Percentiles rank a stretch among this genome's conserved stretches.
Evolutionary conservation across 495 filamentous ascomycete genomes (phyloP).

Genomic region (Rostrohypoxylon terebratum): DNA sequence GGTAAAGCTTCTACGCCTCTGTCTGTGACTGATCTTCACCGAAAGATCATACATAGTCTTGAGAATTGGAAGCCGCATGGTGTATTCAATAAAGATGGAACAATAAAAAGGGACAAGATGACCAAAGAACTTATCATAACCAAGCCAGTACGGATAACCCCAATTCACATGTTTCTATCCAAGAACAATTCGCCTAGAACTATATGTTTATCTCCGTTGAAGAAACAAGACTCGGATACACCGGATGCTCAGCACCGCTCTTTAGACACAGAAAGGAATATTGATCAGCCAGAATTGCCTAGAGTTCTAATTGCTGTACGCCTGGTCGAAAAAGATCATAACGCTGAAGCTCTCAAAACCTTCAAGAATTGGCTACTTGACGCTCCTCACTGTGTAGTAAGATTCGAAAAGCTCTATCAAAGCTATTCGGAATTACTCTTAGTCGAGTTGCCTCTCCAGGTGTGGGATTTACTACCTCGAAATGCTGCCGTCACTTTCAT

Average conservation of each 20-base stretch:
- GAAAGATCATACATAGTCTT: neutral
- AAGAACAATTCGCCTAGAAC: neutral
- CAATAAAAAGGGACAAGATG: neutral
- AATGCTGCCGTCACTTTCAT: neutral
- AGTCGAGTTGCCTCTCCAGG: neutral
- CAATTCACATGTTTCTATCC: neutral
- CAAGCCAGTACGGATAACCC: neutral
- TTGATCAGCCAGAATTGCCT: neutral
- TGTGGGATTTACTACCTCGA: neutral
- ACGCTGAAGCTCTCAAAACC: neutral
- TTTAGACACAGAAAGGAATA: neutral
- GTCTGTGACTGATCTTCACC: neutral
- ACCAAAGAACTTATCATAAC: neutral
- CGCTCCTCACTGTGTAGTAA: neutral
- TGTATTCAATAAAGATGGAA: neutral
- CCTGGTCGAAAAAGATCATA: neutral
- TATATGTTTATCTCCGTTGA: neutral
- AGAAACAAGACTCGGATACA: neutral
- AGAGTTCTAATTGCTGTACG: neutral
- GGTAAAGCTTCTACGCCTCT: neutral
- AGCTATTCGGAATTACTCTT: neutral
- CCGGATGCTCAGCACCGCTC: neutral
- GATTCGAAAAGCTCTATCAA: neutral
- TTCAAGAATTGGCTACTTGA: neutral
- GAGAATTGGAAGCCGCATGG: neutral